Evolutionary conservation across 2,329 filamentous ascomycete genomes (phyloP), one percentile per base, ranked within the genome.

Genomic region (Gaeumannomyces tritici): DNA sequence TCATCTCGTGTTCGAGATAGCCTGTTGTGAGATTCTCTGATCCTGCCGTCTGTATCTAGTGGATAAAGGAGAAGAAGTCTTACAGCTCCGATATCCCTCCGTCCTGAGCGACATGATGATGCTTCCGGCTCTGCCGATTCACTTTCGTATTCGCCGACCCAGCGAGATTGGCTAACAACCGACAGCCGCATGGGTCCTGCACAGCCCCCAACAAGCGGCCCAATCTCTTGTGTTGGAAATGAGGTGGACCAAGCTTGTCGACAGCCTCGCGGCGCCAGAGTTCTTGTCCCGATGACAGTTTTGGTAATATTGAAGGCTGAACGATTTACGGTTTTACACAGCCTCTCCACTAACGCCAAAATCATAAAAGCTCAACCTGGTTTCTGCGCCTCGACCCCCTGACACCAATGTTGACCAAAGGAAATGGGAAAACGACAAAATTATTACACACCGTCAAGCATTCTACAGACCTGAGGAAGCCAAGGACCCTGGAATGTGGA

Each of bases 11-110:
- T 24, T 9, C 24, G n/a, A 28, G n/a, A 51, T 28, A 9, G 21
- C 8, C 18, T 15, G 18, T 51, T n/a, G 42, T 51, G 21, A 51
- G 42, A 2, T 51, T 28, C 12, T 51, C 42, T 15, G 57, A 29
- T 42, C 57, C 31, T 31, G 31, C 26, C 57, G 57, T 60, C 29
- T 60, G 59, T 61, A 61, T 27, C 33, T 61, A 61, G 54, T 62
- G 24, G 55, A 27, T 24, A 57, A 33, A 33, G 60, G 60, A 62
- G 33, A 55, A 59, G 18, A 33, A 35, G 29, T 26, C n/a, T 33
- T 29, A 28, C 27, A 31, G 15, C 26, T 6, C 21, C 18, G 15
- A 18, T 4, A n/a, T 47, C 18, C 42, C 9, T 47, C 42, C 4
- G 18, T 8, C 42, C 21, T 21, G 42, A 18, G 42, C 42, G 15